These are phyloP conservation scores for Iris macrosiphon DNA, from an alignment of 106 monocot genomes.

Conservation along the genomic window DNA sequence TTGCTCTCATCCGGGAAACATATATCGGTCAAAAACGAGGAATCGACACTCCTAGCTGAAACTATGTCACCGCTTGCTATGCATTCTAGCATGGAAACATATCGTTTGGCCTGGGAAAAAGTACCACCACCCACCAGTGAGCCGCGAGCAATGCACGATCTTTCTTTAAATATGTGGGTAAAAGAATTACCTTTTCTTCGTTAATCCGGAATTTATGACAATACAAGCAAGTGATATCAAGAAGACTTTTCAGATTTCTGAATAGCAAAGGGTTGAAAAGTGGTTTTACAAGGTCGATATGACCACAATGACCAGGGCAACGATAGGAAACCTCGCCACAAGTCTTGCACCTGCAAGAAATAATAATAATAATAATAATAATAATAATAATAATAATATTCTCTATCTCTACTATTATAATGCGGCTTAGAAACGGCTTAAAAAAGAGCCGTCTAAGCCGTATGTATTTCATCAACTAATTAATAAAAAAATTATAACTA, in stretches of 20 bases:
- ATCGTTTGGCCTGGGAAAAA: conserved; percentile 41
- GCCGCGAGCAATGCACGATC: conserved; percentile 1
- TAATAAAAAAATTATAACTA: background rate
- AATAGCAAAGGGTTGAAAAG: conserved; percentile 80
- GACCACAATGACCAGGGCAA: conserved; percentile 92
- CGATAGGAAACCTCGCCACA: conserved; percentile 53
- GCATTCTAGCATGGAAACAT: conserved; percentile 32
- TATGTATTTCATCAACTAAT: background rate
- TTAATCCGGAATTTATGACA: conserved; percentile 63
- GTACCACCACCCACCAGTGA: background rate
- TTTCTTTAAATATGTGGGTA: background rate
- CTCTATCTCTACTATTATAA: background rate
- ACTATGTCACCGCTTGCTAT: conserved; percentile 54
- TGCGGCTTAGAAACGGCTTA: no score
- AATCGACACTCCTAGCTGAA: conserved; percentile 35
- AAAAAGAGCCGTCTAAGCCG: background rate
- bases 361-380: conserved; percentile 10
- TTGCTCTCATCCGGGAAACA: conserved; percentile 12
- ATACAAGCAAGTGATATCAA: conserved; percentile 65
- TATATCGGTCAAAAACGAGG: background rate
- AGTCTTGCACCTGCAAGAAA: conserved; percentile 65
- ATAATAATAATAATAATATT: no score
- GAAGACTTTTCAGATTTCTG: conserved; percentile 45
- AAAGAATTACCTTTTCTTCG: conserved; percentile 34
- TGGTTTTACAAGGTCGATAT: conserved; percentile 69